phyloP scores from a whole-genome alignment of 257 asterid genomes.

The Solanum lycopersicoides region DNA sequence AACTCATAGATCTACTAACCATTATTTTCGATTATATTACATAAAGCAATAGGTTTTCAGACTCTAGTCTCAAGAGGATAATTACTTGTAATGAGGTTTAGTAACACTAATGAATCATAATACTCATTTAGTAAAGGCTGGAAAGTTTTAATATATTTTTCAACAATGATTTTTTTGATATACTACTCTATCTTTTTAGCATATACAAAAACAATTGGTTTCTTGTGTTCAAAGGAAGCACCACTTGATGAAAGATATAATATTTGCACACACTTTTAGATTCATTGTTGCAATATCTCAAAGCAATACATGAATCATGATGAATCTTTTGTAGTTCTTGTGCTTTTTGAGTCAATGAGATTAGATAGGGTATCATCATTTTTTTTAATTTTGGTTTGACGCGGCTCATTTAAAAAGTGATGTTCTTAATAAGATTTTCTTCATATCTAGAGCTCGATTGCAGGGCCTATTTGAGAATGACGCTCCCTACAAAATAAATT shows the following conservation, averaged over 20 bases:
- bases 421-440: accelerated
- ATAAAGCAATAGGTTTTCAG: background rate
- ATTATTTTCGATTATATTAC: background rate
- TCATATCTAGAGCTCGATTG: accelerated
- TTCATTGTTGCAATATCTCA: background rate
- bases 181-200: background rate
- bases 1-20: background rate
- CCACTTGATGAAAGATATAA: background rate
- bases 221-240: background rate
- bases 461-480: accelerated
- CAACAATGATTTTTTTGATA: background rate
- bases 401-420: background rate
- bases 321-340: background rate
- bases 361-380: background rate
- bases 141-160: background rate
- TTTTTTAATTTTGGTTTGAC: background rate
- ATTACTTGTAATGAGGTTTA: background rate
- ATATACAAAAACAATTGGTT: background rate
- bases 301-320: background rate
- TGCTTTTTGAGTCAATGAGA: background rate
- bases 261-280: background rate
- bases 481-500: background rate
- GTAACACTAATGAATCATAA: background rate
- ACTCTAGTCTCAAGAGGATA: background rate
- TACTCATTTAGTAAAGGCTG: background rate